Conservation (phyloP, 768 basidiomycete species). For the Coprinopsis strossmayeri region DNA sequence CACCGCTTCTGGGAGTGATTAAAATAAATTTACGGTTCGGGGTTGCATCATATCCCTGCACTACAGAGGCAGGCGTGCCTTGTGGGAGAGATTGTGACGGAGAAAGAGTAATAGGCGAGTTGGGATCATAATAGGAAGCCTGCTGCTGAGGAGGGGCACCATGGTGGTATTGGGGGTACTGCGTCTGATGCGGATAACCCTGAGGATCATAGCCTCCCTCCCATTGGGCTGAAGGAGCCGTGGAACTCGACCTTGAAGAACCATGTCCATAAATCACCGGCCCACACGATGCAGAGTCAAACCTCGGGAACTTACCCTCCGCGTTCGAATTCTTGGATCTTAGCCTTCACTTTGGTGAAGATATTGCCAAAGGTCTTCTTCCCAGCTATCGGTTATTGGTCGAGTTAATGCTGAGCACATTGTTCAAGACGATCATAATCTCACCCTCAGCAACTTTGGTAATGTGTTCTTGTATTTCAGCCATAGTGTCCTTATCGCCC, state of each 20-base stretch:
- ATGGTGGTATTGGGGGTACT: constrained; percentile 10
- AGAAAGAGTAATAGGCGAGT: constrained; percentile 14
- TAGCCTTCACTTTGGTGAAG: constrained; percentile 74
- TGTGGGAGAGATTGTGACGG: constrained; percentile 11
- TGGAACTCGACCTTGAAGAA: not conserved
- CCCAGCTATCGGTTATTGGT: constrained; percentile 39
- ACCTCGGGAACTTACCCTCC: constrained; percentile 23
- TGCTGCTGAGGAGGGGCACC: constrained; percentile 9
- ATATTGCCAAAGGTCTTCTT: constrained; percentile 72
- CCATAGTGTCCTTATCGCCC: constrained; percentile 43
- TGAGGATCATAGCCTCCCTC: constrained; percentile 11
- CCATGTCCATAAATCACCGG: not conserved
- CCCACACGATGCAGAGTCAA: not conserved
- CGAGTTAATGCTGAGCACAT: not conserved
- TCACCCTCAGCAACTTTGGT: constrained; percentile 73
- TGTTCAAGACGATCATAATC: constrained; percentile 19
- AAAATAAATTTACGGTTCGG: constrained; percentile 7
- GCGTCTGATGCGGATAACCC: constrained; percentile 3
- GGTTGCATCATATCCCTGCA: constrained; percentile 16
- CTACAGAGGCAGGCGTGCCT: constrained; percentile 9
- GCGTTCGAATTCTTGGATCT: constrained; percentile 77
- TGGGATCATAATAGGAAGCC: constrained; percentile 27
- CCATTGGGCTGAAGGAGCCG: constrained; percentile 8
- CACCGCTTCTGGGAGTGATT: not conserved
- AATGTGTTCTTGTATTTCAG: constrained; percentile 71